These are phyloP conservation scores for Lasiosphaeriaceae sp. DNA, from an alignment of 495 filamentous ascomycete genomes.

Conservation along the genomic window DNA sequence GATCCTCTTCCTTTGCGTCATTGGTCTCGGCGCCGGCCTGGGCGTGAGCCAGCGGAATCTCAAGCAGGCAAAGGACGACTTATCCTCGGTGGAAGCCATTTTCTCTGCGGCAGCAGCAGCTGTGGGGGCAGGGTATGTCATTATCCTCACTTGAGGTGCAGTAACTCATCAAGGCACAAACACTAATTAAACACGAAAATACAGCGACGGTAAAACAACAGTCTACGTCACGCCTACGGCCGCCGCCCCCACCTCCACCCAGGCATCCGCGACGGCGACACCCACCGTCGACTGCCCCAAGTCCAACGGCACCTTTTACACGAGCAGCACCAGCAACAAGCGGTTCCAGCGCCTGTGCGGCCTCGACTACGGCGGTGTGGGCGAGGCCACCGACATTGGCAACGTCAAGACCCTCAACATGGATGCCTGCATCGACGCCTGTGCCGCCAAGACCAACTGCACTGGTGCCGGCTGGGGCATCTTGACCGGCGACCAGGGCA, in stretches of 20 bases:
- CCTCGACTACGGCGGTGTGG: conserved; percentile 28
- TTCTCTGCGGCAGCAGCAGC: conserved; percentile 5
- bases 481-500: conserved; percentile 26
- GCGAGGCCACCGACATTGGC: conserved; percentile 29
- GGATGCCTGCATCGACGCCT: conserved; percentile 31
- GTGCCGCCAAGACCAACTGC: conserved; percentile 25
- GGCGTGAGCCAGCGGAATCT: conserved; percentile 26
- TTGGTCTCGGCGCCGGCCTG: conserved; percentile 26
- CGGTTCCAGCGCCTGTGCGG: conserved; percentile 32
- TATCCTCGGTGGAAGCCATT: conserved; percentile 10
- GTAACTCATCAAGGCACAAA: neutral
- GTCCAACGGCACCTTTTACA: conserved; percentile 33
- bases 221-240: conserved; percentile 1
- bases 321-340: conserved; percentile 17
- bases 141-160: too few relatives aligned
- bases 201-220: conserved; percentile 3
- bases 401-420: conserved; percentile 23
- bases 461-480: conserved; percentile 36
- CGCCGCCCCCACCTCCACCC: neutral
- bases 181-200: conserved; percentile 1
- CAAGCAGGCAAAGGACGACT: conserved; percentile 12
- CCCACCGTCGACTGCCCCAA: conserved; percentile 18
- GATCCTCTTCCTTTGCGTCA: conserved; percentile 16
- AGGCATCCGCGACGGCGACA: conserved; percentile 6
- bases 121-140: too few relatives aligned